Base-by-base conservation (phyloP, 2,329 filamentous ascomycete species). In the Ophiostoma sp. region DNA sequence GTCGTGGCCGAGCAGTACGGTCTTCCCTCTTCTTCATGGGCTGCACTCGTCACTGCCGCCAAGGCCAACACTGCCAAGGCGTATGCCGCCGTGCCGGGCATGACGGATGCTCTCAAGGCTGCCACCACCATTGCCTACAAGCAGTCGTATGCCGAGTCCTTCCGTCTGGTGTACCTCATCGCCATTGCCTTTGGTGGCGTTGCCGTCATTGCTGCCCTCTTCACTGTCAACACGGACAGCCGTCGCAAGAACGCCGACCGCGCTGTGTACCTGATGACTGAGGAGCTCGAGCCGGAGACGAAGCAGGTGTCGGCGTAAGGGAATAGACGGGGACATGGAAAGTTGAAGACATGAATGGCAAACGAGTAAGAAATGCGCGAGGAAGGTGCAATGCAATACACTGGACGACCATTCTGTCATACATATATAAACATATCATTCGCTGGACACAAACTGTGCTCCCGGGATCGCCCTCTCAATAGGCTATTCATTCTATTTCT, bases 111-210 rank as follows among this genome's bases (percentile, higher is more conserved):
- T 17, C 77, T 79, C 1, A 75, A 79, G 6, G 72, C 75, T 8
- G 75, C 76, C 19, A 78, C 79, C 25, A 76, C 78, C n/a, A 70
- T 76, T 2, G 80, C 81, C 12, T 79, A 79, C 8, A 76, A 79
- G 74, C 75, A 77, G 63, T 77, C 79, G 3, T 82, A 82, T 75
- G 80, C 81, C 0, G 75, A 80, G 28, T 79, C 78, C 0, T 82
- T 82, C 74, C 78, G 77, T 36, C 78, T 80, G 2, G 79, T 80
- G n/a, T 81, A 80, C 76, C 73, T 80, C 15, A 77, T 79, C 9
- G 79, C 80, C 2, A 80, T 81, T 74, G 79, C 77, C 3, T 80
- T 81, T 76, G 79, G 79, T 3, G 77, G 73, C 33, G 73, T 76
- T n/a, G 80, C 80, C 2, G 78, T 78, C 33, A 61, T 74, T 11